Evolutionary conservation across 768 basidiomycete species (phyloP).

Genomic region (Russula olivacea): DNA sequence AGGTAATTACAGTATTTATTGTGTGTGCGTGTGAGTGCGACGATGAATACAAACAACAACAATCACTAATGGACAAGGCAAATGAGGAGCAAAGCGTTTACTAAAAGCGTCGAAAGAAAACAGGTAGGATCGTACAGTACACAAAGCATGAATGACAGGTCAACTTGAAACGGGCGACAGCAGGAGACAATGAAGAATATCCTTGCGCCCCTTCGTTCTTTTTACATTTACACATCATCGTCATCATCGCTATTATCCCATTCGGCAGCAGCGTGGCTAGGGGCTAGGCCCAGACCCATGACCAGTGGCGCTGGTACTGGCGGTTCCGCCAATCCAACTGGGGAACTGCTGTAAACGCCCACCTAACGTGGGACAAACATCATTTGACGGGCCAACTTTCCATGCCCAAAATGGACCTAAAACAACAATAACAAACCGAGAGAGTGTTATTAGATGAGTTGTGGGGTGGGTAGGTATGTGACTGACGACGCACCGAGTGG

Average conservation of each 20-base stretch:
- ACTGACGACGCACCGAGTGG: conserved; percentile 38
- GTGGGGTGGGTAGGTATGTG: neutral
- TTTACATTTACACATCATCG: neutral
- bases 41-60: too few species aligned
- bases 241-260: neutral
- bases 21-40: too few species aligned
- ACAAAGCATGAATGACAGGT: too few species aligned
- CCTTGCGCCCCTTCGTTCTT: too few species aligned
- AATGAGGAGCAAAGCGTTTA: too few species aligned
- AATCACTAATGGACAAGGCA: too few species aligned
- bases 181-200: too few species aligned
- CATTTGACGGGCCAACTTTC: conserved; percentile 32
- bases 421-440: neutral
- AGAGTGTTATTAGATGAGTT: neutral
- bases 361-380: neutral
- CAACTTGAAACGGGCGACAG: too few species aligned
- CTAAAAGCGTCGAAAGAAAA: too few species aligned
- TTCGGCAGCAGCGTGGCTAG: neutral
- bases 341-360: neutral
- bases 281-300: neutral
- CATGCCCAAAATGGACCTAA: conserved; percentile 42
- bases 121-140: too few species aligned
- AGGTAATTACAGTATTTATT: too few species aligned
- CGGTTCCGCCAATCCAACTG: neutral
- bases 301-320: neutral